Evolutionary conservation across 1,139 yeast species (phyloP).

Genomic region (Diutina catenulata): DNA sequence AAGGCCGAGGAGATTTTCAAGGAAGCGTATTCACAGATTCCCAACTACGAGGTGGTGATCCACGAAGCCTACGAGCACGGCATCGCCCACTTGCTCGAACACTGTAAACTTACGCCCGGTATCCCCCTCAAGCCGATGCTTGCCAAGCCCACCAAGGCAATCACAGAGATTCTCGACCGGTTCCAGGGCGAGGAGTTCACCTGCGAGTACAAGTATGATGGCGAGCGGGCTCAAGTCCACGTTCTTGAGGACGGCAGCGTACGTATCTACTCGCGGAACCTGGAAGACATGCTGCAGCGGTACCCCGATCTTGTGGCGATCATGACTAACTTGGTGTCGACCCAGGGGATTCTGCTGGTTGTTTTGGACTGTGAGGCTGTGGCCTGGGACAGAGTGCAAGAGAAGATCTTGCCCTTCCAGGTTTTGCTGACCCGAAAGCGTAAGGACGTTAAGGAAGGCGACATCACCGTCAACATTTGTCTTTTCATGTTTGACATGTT

Average conservation of each 20-base stretch:
- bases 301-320: conserved; percentile 82
- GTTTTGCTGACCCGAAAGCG: conserved; percentile 86
- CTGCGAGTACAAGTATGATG: conserved; percentile 95
- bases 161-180: conserved; percentile 79
- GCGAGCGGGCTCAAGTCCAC: conserved; percentile 96
- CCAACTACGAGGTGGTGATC: conserved; percentile 76
- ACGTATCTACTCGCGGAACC: conserved; percentile 79
- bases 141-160: conserved; percentile 93
- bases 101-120: conserved; percentile 77
- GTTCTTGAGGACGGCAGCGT: conserved; percentile 55
- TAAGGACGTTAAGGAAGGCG: conserved; percentile 79
- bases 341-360: conserved; percentile 14
- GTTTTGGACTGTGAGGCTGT: conserved; percentile 96
- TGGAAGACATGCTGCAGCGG: conserved; percentile 93
- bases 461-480: conserved; percentile 84
- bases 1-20: conserved; percentile 69
- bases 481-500: conserved; percentile 84
- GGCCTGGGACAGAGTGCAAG: conserved; percentile 80
- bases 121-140: conserved; percentile 95
- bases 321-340: conserved; percentile 44
- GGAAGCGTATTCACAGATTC: conserved; percentile 85
- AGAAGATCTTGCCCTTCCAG: conserved; percentile 85
- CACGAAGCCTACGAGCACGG: conserved; percentile 58
- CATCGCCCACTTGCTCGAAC: conserved; percentile 47
- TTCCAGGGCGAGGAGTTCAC: conserved; percentile 81